Evolutionary conservation across 306 rosid genomes (phyloP).

Genomic region (Ormosia emarginata): DNA sequence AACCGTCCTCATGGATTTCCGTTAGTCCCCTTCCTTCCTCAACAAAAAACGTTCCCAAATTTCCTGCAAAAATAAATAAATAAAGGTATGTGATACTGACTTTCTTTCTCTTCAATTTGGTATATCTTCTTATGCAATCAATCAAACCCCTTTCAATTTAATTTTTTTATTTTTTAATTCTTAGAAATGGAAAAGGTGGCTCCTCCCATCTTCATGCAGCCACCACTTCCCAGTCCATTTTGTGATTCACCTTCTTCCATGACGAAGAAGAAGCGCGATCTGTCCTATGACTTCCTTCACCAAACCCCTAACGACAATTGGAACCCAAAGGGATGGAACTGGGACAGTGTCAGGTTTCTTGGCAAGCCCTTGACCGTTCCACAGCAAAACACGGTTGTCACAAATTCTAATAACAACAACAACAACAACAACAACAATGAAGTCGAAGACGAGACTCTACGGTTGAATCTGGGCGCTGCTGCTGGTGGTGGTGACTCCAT

Average conservation of each 20-base stretch:
- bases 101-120: neutral
- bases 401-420: neutral
- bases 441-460: conserved; percentile 38
- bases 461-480: conserved; percentile 43
- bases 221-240: conserved; percentile 29
- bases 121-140: neutral
- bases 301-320: conserved; percentile 39
- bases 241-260: conserved; percentile 32
- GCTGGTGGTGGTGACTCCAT: neutral
- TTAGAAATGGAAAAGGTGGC: conserved; percentile 66
- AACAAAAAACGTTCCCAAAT: neutral
- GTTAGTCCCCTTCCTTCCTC: neutral
- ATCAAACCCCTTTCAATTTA: neutral
- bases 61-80: neutral
- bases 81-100: neutral
- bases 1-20: neutral
- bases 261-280: conserved; percentile 62
- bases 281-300: conserved; percentile 43
- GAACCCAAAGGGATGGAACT: conserved; percentile 69
- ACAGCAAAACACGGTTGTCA: neutral
- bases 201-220: conserved; percentile 54
- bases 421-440: conserved; percentile 15
- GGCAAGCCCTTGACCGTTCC: conserved; percentile 32
- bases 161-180: neutral
- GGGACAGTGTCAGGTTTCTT: conserved; percentile 64